Evolutionary conservation across 352 stramenopile species (phyloP).

Genomic region (Aphanomyces astaci): DNA sequence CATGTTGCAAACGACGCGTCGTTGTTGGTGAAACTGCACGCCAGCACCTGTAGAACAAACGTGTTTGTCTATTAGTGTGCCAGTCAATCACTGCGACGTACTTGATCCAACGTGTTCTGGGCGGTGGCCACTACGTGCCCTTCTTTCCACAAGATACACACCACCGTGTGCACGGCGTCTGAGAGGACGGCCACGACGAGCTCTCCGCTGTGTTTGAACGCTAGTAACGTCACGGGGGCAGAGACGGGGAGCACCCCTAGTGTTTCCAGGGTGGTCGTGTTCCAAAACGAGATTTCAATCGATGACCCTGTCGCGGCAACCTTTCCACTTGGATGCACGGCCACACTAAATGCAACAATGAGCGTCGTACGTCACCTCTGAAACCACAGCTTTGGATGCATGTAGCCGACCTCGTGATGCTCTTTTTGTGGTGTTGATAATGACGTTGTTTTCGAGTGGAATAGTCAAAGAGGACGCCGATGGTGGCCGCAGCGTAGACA

Average conservation of each 20-base stretch:
- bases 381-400: background rate
- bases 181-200: slow-evolving; percentile 16
- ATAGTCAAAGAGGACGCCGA: slow-evolving; percentile 13
- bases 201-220: slow-evolving; percentile 4
- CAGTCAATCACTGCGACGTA: background rate
- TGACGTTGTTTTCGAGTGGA: background rate
- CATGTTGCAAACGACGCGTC: slow-evolving; percentile 11
- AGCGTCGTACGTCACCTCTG: background rate
- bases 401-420: slow-evolving; percentile 11
- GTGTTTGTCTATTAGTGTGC: background rate
- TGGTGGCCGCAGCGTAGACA: slow-evolving; percentile 18
- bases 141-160: slow-evolving; percentile 14
- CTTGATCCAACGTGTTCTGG: slow-evolving; percentile 17
- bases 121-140: slow-evolving; percentile 8
- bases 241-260: slow-evolving; percentile 2
- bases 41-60: background rate
- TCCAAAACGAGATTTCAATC: slow-evolving; percentile 5
- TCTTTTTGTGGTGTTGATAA: slow-evolving; percentile 18
- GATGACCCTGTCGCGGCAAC: slow-evolving; percentile 3
- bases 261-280: slow-evolving; percentile 7
- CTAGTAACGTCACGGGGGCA: slow-evolving; percentile 2
- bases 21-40: slow-evolving; percentile 1
- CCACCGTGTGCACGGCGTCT: slow-evolving; percentile 2
- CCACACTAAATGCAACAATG: background rate
- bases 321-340: slow-evolving; percentile 13